Conservation (phyloP, 2,329 filamentous ascomycete genomes). For the Madurella mycetomatis region DNA sequence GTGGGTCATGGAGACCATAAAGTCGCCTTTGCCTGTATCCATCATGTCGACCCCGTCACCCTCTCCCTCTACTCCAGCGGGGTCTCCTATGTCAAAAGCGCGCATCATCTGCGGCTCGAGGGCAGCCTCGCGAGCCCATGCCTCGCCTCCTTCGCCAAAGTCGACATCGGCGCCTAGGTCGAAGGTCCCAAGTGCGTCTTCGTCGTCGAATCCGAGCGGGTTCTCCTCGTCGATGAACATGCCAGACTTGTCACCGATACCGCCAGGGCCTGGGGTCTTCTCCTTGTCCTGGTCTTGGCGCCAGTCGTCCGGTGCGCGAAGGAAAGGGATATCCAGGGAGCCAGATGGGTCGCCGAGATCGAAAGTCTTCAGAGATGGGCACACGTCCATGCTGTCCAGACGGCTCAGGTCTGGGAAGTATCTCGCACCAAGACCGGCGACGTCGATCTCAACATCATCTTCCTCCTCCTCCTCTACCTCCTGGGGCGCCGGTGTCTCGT, state of each 20-base stretch:
- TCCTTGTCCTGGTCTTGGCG: slow-evolving; percentile 64
- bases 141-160: slow-evolving; percentile 94
- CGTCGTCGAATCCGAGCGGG: slow-evolving; percentile 74
- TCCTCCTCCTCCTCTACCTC: slow-evolving; percentile 46
- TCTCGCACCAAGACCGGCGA: slow-evolving; percentile 65
- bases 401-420: slow-evolving; percentile 80
- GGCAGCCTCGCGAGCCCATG: slow-evolving; percentile 87
- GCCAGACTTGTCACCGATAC: slow-evolving; percentile 63
- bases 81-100: slow-evolving; percentile 63
- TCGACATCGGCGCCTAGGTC: slow-evolving; percentile 68
- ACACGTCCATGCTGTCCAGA: slow-evolving; percentile 85
- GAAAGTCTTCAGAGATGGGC: slow-evolving; percentile 89
- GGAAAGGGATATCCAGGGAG: slow-evolving; percentile 83
- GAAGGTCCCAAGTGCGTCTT: slow-evolving; percentile 69
- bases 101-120: slow-evolving; percentile 83
- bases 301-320: slow-evolving; percentile 87
- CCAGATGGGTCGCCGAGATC: slow-evolving; percentile 83
- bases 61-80: slow-evolving; percentile 51
- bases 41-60: slow-evolving; percentile 54
- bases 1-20: slow-evolving; percentile 73
- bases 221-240: slow-evolving; percentile 86
- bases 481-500: slow-evolving; percentile 24
- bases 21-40: slow-evolving; percentile 65
- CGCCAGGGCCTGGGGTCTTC: slow-evolving; percentile 48
- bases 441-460: slow-evolving; percentile 70